These are phyloP conservation scores for Rhododendron griersonianum DNA, from an alignment of 148 eudicot species.

Conservation along the genomic window DNA sequence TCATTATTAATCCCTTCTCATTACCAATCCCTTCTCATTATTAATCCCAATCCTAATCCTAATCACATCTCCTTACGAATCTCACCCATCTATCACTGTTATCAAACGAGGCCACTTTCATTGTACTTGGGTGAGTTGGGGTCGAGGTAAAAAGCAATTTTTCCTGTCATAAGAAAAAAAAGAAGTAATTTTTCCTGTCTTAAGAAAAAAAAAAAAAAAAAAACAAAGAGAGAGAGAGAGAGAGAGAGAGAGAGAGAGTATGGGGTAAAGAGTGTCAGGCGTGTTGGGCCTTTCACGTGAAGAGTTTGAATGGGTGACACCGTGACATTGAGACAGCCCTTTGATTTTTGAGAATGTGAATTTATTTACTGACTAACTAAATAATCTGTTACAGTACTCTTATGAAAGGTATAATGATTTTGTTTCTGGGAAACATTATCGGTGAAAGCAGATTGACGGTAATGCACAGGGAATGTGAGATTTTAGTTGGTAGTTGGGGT, in stretches of 20 bases:
- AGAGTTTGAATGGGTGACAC: conserved; percentile 29
- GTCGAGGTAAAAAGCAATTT: no score
- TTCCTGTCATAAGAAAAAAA: no score
- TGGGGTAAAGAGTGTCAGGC: conserved; percentile 35
- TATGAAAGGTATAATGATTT: conserved; percentile 37
- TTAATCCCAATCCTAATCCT: no score
- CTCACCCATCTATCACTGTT: no score
- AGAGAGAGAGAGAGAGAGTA: conserved; percentile 21
- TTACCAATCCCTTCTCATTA: no score
- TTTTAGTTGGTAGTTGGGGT: background rate
- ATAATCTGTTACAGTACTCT: conserved; percentile 9
- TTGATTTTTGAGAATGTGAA: conserved; percentile 22
- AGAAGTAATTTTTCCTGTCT: no score
- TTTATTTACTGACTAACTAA: background rate
- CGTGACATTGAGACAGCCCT: conserved; percentile 21
- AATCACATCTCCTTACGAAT: no score
- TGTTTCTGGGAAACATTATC: conserved; percentile 15
- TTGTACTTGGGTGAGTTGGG: no score
- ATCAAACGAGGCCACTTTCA: no score
- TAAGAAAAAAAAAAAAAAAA: no score
- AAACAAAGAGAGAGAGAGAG: background rate
- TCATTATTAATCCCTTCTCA: no score
- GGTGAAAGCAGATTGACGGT: background rate
- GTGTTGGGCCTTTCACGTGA: conserved; percentile 43
- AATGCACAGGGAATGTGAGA: conserved; percentile 2